Base-by-base conservation (phyloP, 805 yeast species). In the Saturnispora hagleri region DNA sequence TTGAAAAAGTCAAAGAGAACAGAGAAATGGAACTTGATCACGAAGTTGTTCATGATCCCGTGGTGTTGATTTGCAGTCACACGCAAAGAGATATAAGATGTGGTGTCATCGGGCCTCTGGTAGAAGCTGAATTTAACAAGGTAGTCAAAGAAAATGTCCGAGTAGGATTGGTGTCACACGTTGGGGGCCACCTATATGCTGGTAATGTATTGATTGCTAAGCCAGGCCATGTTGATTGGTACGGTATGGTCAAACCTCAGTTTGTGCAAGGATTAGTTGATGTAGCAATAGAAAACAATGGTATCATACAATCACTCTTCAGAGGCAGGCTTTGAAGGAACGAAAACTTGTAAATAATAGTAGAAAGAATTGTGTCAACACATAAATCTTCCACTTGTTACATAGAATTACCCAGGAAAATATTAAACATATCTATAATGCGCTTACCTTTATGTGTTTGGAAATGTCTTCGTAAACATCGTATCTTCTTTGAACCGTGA, bases 131-230 rank as follows among this genome's bases (percentile, higher is more conserved):
- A 60, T 79, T 84, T 48, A 63, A 62, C 26, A 54, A 50, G 31
- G 79, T 76, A 1, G 56, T 82, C 15, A 52, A 58, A 12, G 53
- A 51, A 55, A 40, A 51, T 8, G 51, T 58, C 7, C 51, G 59
- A 18, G 53, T 82, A 34, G 89, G 88, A 0, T 60, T 77, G 6
- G 71, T 84, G 0, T 82, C 90, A 12, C 96, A 88, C 63, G 72
- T 88, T 41, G 95, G 96, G 1, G 96, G 96, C 0, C 96, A 88
- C 63, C 86, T 75, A 2, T 88, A 79, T 65, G 96, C 96, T 1
- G 96, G 95, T 0, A 88, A 88, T 60, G 79, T 88, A 13, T 68
- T 86, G 2, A 75, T 77, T 48, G 80, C 81, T 55, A 71, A 71
- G 46, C 64, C 63, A 10, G 62, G 67, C 33, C 71, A 71, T 45